Evolutionary conservation across 2,329 filamentous ascomycete genomes (phyloP).

Genomic region (Colletotrichum tropicicola): DNA sequence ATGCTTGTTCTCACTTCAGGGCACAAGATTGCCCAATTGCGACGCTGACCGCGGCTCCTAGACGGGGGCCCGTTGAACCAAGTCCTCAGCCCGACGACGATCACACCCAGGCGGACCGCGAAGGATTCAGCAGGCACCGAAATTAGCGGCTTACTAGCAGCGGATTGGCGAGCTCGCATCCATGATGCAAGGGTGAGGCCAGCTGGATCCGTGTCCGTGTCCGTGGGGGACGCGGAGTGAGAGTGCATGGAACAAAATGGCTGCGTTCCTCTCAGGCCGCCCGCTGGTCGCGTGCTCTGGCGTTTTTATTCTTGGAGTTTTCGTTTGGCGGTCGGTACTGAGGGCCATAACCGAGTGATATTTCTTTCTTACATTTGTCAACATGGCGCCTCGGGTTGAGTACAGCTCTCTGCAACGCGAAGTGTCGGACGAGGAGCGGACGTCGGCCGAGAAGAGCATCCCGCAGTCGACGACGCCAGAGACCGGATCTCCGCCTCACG

Average conservation of each 20-base stretch:
- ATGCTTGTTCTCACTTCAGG: neutral
- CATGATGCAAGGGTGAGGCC: neutral
- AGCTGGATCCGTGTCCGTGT: conserved; percentile 4
- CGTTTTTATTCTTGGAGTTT: neutral
- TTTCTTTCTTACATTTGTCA: neutral
- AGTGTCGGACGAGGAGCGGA: neutral
- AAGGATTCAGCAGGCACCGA: conserved; percentile 11
- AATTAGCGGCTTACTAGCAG: neutral
- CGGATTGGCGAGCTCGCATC: neutral
- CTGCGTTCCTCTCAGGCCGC: neutral
- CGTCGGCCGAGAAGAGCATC: conserved; percentile 2
- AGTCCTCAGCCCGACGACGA: neutral
- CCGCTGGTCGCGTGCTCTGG: neutral
- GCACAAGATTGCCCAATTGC: neutral
- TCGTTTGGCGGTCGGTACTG: too few relatives aligned
- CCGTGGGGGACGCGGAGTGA: neutral
- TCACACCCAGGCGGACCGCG: neutral
- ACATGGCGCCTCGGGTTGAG: conserved; percentile 2
- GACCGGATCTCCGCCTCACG: neutral
- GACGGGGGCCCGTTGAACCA: neutral
- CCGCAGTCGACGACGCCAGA: neutral
- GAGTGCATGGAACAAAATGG: neutral
- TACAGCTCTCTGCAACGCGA: conserved; percentile 12
- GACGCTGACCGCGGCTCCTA: too few relatives aligned
- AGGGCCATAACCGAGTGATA: too few relatives aligned